Percentiles rank a stretch among this genome's conserved stretches.
These are phyloP conservation scores for Zymoseptoria tritici DNA, from an alignment of 2,329 filamentous ascomycete genomes.

Conservation along the genomic window DNA sequence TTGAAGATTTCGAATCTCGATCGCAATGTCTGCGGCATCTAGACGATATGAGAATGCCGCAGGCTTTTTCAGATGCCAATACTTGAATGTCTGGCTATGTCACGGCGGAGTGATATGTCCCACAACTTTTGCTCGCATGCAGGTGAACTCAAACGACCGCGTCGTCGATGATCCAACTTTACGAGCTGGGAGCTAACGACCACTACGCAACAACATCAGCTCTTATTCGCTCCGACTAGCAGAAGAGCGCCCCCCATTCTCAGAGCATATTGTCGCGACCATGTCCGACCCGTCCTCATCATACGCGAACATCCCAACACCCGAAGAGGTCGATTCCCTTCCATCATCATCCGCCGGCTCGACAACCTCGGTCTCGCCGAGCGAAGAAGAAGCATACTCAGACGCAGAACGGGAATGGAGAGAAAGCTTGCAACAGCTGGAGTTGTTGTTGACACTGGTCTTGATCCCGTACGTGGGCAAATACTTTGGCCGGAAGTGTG, in stretches of 20 bases:
- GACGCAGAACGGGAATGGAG: conserved; percentile 96
- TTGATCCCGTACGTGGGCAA: conserved; percentile 90
- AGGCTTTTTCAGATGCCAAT: background rate
- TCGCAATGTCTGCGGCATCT: background rate
- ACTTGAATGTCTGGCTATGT: background rate
- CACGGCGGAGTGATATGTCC: background rate
- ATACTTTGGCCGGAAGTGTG: conserved; percentile 88
- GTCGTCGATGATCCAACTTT: background rate
- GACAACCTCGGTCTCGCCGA: conserved; percentile 43
- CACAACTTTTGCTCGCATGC: background rate
- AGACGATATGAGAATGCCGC: background rate
- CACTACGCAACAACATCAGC: background rate
- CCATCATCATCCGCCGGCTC: conserved; percentile 44
- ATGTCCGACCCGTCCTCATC: conserved; percentile 43
- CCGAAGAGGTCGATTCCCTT: conserved; percentile 43
- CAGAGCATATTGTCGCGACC: background rate
- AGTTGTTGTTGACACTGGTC: conserved; percentile 89
- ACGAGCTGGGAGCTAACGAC: background rate
- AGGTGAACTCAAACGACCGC: background rate
- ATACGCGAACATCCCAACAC: conserved; percentile 42
- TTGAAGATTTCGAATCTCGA: too few species aligned
- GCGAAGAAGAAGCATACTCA: conserved; percentile 46
- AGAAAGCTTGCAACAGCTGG: conserved; percentile 84
- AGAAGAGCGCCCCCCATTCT: background rate
- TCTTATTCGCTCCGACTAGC: background rate